Conservation (phyloP, 371 early-diverging fungal species). For the Dichotomocladium elegans region DNA sequence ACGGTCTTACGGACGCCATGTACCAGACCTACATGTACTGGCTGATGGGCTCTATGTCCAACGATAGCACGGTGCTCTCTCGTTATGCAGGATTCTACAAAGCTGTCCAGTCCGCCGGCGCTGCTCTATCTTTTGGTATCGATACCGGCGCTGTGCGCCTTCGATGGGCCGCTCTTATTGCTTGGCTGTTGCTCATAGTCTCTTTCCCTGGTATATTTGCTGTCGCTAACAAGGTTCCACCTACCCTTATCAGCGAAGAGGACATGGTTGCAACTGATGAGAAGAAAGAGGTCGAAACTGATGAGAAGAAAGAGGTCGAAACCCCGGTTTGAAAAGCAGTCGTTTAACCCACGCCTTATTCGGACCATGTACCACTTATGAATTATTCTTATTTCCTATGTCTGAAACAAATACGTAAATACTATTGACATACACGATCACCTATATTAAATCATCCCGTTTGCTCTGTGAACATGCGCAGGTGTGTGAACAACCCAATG, state of each 20-base stretch:
- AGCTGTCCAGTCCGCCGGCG: constrained; percentile 55
- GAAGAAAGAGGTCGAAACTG: not conserved
- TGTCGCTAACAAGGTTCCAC: constrained; percentile 23
- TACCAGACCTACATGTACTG: constrained; percentile 74
- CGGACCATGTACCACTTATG: too few relatives aligned
- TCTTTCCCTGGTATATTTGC: constrained; percentile 28
- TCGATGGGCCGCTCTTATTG: constrained; percentile 29
- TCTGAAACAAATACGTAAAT: too few relatives aligned
- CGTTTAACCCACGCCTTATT: too few relatives aligned
- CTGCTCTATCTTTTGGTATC: constrained; percentile 36
- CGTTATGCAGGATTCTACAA: constrained; percentile 76
- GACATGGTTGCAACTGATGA: not conserved
- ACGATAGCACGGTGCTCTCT: constrained; percentile 63
- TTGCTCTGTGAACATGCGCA: too few relatives aligned
- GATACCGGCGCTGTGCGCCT: constrained; percentile 27
- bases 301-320: not conserved
- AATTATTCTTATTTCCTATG: too few relatives aligned
- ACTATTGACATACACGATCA: too few relatives aligned
- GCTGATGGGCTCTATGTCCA: constrained; percentile 75
- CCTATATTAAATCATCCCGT: too few relatives aligned
- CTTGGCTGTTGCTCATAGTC: constrained; percentile 30
- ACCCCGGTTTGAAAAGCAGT: too few relatives aligned
- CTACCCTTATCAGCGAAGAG: constrained; percentile 13
- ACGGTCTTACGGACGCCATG: constrained; percentile 67
- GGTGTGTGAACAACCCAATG: too few relatives aligned